Evolutionary conservation across 2,329 filamentous ascomycete species (phyloP), one percentile per base, ranked within the genome.

Genomic region (Fusarium beomiforme): DNA sequence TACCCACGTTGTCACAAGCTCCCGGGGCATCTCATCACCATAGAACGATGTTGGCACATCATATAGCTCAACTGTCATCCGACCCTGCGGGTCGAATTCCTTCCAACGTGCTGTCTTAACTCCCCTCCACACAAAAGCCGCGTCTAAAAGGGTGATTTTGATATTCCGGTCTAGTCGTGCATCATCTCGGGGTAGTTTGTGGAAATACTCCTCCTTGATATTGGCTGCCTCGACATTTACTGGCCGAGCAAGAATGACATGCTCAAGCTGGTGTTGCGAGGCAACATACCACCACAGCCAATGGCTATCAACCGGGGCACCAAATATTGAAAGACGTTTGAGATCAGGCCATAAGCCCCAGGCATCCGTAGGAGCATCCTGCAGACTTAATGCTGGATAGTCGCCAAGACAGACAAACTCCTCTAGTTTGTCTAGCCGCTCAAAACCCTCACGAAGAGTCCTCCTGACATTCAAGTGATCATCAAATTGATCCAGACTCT

Each of bases 391-490:
- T n/a, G 78, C 79, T 8, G 85, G 80, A 66, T 86, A 85, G 53
- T 86, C 84, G 11, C 79, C 80, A 23, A 85, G 78, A 71, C 82
- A 84, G 43, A 83, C 82, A 59, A 87, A 85, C 69, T 87, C 84
- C 61, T 87, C 83, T 12, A 88, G 77, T 34, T 70, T 76, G 41
- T 79, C 76, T 1, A 87, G 80, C 47, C 79, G 74, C 69, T 78
- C 74, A 60, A 87, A 85, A 1, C 83, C 85, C n/a, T 83, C 79
- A 14, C 81, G 80, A 11, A 87, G 79, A 8, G 80, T 81, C 31
- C 75, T 78, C 41, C 80, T 78, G 46, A 84, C 78, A 61, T 75
- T 75, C 75, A 82, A 73, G 61, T 82, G 80, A 59, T 86, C 84
- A 33, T 85, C 79, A 26, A 81, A 78, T 3, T 80, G 81, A 31